Base-by-base conservation (phyloP, 2,329 filamentous ascomycete genomes). In the Simplicillium aogashimaense region DNA sequence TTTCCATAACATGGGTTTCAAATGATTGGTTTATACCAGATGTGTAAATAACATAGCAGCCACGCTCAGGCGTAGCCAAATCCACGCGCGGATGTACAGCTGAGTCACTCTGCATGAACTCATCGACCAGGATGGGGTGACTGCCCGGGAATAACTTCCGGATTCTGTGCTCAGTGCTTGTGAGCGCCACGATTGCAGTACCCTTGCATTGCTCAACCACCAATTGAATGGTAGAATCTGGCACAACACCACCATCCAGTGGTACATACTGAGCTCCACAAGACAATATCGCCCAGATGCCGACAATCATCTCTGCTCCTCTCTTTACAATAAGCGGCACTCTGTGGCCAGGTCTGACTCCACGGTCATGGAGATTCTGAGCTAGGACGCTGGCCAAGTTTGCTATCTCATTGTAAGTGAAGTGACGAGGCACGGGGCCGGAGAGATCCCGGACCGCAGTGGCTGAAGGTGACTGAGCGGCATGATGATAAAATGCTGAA, bases 201-300 rank as follows among this genome's bases (percentile, higher is more conserved):
- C 65, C 60, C 11, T 56, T 54, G 3, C 69, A 66, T 46, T 77
- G 63, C 18, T 58, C 52, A 36, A 76, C 58, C 18, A 76, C 72
- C 41, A 70, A 66, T 17, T 57, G 55, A 18, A 78, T 59, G 3
- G 67, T 66, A 14, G 60, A 57, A 37, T 70, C 67, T 0, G 70
- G 60, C 9, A 70, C 66, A 28, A 74, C 62, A 6, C 69, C 68
- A 29, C 74, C 74, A 44, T 80, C 76, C 2, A 79, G 61, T 3
- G 75, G 75, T 5, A 78, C 64, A 49, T 79, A 79, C 46, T 79
- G 74, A 12, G 68, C 74, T 15, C 74, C 74, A 36, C 68, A 68
- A 41, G 72, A 73, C 29, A 79, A 56, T 14, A 77, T 61, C 2
- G 72, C 74, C 41, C 74, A 60, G 37, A 78, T 76, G 15, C 69